Base-by-base conservation (phyloP, 306 rosid species). In the Glycine latifolia region DNA sequence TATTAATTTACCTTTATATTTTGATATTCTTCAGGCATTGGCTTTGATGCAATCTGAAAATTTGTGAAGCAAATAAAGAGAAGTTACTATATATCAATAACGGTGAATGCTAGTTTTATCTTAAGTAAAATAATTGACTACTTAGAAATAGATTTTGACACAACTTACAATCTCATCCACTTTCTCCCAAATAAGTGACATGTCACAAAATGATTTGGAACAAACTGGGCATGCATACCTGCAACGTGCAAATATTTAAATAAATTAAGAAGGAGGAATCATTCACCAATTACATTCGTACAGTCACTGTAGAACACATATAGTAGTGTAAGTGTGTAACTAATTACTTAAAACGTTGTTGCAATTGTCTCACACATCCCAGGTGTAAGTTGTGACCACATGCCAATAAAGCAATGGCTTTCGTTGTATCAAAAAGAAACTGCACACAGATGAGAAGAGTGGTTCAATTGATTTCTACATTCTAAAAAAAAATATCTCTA, bases 191-290 rank as follows among this genome's bases (percentile, higher is more conserved):
- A 86, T 90, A 2, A 75, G 83, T 3, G 94, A 87, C 97, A 93
- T 93, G 15, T 93, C 94, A 8, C 94, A 87, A 15, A 76, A 89
- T 4, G 96, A 91, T 76, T 93, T 93, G 16, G 96, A 93, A 82
- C 97, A 93, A 75, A 91, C 89, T 9, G 97, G 96, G 83, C 96
- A 93, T 35, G 96, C 82, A 81, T 87, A 91, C 87, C 97, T 93
- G 88, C 78, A 81, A 46, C 61, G 52, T 61, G 41, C 31, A 63
- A 75, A 62, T 50, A 33, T 41, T 62, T 10, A 74, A 63, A 61
- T 58, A 20, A 20, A 20, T 20, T 48, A 61, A 20, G 6, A 73
- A 6, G 26, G 62, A 73, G 62, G 69, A 26, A 67, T n/a, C 26
- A 47, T 41, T 52, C 16, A 17, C 50, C 44, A 71, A 82, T 20